A percentile compares a stretch with the other conserved stretches of the same genome.
These are phyloP conservation scores for Spergularia azorica DNA, from an alignment of 179 eudicot species.

Conservation along the genomic window DNA sequence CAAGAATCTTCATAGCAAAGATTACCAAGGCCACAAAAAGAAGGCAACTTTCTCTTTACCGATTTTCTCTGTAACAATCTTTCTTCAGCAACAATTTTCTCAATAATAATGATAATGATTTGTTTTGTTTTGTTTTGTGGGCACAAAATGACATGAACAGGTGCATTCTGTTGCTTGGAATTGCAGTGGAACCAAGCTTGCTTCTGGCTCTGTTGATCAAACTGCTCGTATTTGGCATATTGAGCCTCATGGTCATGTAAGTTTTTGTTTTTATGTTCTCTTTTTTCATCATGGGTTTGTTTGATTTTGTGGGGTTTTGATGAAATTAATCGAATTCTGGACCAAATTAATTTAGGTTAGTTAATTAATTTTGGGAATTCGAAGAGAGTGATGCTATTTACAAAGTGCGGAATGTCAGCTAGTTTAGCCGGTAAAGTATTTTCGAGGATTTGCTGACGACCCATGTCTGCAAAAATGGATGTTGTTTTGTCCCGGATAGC, in stretches of 20 bases:
- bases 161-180: conserved; percentile 99
- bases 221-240: conserved; percentile 95
- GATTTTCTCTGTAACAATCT: too few species aligned
- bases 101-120: not conserved
- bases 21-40: conserved; percentile 95
- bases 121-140: not conserved
- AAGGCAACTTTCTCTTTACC: conserved; percentile 52
- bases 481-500: too few species aligned
- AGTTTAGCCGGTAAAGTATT: too few species aligned
- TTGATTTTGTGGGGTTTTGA: not conserved
- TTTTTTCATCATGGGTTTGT: not conserved
- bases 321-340: not conserved
- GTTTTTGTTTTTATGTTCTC: not conserved
- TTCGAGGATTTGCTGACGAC: too few species aligned
- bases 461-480: too few species aligned
- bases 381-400: too few species aligned
- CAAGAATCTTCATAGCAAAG: conserved; percentile 89
- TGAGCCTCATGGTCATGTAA: conserved; percentile 78
- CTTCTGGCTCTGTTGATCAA: conserved; percentile 97
- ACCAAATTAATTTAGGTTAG: not conserved
- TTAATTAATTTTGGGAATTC: too few species aligned
- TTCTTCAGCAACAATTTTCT: too few species aligned
- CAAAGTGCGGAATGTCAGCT: too few species aligned
- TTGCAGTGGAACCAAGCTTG: conserved; percentile 85
- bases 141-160: conserved; percentile 25